Evolutionary conservation across 768 basidiomycete genomes (phyloP).

Genomic region (Tylopilus subfusipes): DNA sequence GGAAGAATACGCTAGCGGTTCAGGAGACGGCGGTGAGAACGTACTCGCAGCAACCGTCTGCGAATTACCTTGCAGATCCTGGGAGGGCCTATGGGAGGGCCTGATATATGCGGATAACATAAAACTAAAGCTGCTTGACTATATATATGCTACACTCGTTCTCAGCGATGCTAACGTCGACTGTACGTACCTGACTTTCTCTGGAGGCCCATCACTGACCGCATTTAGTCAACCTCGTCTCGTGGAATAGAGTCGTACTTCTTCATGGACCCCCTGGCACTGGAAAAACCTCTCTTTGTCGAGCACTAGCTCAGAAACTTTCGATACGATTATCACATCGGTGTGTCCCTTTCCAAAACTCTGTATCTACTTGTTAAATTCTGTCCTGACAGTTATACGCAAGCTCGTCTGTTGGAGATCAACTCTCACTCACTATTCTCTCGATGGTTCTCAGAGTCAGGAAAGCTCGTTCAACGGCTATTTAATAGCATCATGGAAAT

Average conservation of each 20-base stretch:
- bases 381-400: conserved; percentile 59
- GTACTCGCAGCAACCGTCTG: conserved; percentile 88
- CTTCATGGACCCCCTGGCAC: conserved; percentile 97
- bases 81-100: conserved; percentile 93
- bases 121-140: conserved; percentile 85
- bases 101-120: conserved; percentile 82
- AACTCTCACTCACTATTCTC: conserved; percentile 98
- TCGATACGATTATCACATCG: conserved; percentile 85
- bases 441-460: conserved; percentile 99
- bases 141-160: conserved; percentile 91
- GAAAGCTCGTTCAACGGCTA: conserved; percentile 92
- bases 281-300: conserved; percentile 93
- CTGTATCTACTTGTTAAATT: not conserved
- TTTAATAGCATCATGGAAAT: conserved; percentile 88
- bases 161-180: conserved; percentile 87
- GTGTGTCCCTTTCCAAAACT: conserved; percentile 37
- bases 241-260: conserved; percentile 94
- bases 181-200: conserved; percentile 46
- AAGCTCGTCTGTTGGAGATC: conserved; percentile 89
- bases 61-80: conserved; percentile 75
- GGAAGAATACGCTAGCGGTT: conserved; percentile 68
- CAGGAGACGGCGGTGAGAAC: conserved; percentile 56
- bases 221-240: conserved; percentile 76
- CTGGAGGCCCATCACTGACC: conserved; percentile 3
- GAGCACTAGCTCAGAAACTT: conserved; percentile 93